Base-by-base conservation (phyloP, 169 alveolate genomes). In the Plasmodium vinckei region DNA sequence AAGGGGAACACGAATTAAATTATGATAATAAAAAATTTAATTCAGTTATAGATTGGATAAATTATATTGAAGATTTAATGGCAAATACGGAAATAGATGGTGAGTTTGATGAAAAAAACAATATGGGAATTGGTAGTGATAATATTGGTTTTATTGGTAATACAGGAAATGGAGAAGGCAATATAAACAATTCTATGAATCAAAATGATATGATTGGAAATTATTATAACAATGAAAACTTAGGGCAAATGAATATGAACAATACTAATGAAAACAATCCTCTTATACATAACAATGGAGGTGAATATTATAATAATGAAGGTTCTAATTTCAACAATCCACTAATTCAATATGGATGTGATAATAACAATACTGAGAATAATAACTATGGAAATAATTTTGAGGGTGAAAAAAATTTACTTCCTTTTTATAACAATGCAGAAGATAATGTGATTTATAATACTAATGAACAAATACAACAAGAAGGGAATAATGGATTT, bases 21-120 rank as follows among this genome's bases (percentile, higher is more conserved):
- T 79, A 79, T 49, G 89, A 79, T 44, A 79, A 79, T 33, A 79
- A 79, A 51, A 79, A 79, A 60, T 79, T 79, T 49, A 67, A n/a
- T 10, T 79, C 89, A 10, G 79, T 79, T n/a, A 79, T 79, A 82
- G 89, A 79, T 27, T 79, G 89, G 89, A 79, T 79, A 33, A 79
- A 79, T 54, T 79, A 79, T 65, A 56, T 79, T 19, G 89, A 79
- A 44, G 82, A 79, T 1, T 56, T 79, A 51, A 79, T 79, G 89
- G 49, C 82, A 25, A 68, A 64, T 64, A 82, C 54, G 5, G 54
- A n/a, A 33, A 21, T 17, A 47, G 21, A 47, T 10, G 13, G 5
- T 2, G 19, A 12, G 53, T 39, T 27, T 9, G 53, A 72, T 13
- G 71, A 57, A 9, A 39, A 27, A 39, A 47, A 75, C 17, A 64